phyloP scores from a whole-genome alignment of 2,329 filamentous ascomycete species.

The Arthrobotrys megalospora region DNA sequence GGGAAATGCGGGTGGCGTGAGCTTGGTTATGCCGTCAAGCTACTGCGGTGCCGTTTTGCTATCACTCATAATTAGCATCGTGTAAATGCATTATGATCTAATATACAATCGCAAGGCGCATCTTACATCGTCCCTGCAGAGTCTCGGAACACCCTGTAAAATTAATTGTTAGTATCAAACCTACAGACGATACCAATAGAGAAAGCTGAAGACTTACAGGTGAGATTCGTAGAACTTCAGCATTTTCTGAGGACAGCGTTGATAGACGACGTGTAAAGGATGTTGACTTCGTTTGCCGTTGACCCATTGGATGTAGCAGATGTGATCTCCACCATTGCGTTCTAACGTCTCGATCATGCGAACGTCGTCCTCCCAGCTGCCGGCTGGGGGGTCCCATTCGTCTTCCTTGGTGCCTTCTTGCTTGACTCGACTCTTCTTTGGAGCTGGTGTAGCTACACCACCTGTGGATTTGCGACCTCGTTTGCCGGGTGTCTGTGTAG shows the following conservation, averaged over 20 bases:
- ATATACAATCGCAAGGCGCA: slow-evolving; percentile 27
- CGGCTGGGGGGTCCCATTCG: slow-evolving; percentile 78
- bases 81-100: slow-evolving; percentile 29
- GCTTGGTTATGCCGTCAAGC: neutral
- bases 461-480: slow-evolving; percentile 71
- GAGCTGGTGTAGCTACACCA: slow-evolving; percentile 63
- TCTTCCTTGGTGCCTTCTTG: slow-evolving; percentile 65
- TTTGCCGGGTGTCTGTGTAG: slow-evolving; percentile 70
- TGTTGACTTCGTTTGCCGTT: slow-evolving; percentile 82
- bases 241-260: slow-evolving; percentile 82
- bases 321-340: slow-evolving; percentile 74
- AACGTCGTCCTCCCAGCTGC: slow-evolving; percentile 83
- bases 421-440: slow-evolving; percentile 63
- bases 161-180: slow-evolving; percentile 7
- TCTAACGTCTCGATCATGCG: slow-evolving; percentile 80
- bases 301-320: slow-evolving; percentile 72
- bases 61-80: slow-evolving; percentile 29
- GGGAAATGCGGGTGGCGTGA: neutral
- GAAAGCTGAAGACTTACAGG: slow-evolving; percentile 65
- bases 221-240: slow-evolving; percentile 71
- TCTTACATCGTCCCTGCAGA: slow-evolving; percentile 49
- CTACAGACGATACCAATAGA: neutral
- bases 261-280: slow-evolving; percentile 77
- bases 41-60: slow-evolving; percentile 45
- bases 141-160: slow-evolving; percentile 48